Evolutionary conservation across 2,329 filamentous ascomycete genomes (phyloP).

Genomic region (Hyphodiscus sp.): DNA sequence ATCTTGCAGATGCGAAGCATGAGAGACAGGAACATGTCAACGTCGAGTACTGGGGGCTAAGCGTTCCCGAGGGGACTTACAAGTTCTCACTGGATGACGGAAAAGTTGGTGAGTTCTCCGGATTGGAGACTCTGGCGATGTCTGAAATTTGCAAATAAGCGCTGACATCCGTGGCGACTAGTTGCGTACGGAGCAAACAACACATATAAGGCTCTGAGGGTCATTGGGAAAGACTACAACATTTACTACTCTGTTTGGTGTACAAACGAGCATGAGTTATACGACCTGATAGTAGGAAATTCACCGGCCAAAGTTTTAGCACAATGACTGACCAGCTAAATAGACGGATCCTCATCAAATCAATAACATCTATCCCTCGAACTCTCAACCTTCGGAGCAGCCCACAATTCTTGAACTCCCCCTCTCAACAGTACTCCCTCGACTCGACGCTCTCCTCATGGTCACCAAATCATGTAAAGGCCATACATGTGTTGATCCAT

Average conservation of each 20-base stretch:
- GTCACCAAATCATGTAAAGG: conserved; percentile 56
- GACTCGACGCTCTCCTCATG: conserved; percentile 52
- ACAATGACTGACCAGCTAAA: neutral
- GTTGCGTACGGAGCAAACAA: conserved; percentile 33
- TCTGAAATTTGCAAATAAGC: neutral
- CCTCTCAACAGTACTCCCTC: conserved; percentile 37
- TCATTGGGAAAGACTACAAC: conserved; percentile 45
- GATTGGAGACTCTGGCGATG: neutral
- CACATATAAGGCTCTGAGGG: conserved; percentile 42
- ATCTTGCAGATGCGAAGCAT: conserved; percentile 14
- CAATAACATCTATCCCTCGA: conserved; percentile 35
- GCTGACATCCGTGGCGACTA: neutral
- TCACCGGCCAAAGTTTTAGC: neutral
- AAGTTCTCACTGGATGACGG: conserved; percentile 23
- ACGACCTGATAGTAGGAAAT: conserved; percentile 47
- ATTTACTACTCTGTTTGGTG: conserved; percentile 66
- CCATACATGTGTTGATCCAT: conserved; percentile 46
- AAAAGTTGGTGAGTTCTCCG: conserved; percentile 13
- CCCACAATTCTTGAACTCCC: conserved; percentile 30
- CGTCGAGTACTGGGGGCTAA: conserved; percentile 40
- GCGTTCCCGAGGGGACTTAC: conserved; percentile 23
- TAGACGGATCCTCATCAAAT: conserved; percentile 48
- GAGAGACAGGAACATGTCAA: conserved; percentile 40
- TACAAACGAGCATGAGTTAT: conserved; percentile 59
- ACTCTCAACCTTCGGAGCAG: conserved; percentile 7